Evolutionary conservation across 768 basidiomycete genomes (phyloP), one percentile per base, ranked within the genome.

Genomic region (Pulveroboletus sp.): DNA sequence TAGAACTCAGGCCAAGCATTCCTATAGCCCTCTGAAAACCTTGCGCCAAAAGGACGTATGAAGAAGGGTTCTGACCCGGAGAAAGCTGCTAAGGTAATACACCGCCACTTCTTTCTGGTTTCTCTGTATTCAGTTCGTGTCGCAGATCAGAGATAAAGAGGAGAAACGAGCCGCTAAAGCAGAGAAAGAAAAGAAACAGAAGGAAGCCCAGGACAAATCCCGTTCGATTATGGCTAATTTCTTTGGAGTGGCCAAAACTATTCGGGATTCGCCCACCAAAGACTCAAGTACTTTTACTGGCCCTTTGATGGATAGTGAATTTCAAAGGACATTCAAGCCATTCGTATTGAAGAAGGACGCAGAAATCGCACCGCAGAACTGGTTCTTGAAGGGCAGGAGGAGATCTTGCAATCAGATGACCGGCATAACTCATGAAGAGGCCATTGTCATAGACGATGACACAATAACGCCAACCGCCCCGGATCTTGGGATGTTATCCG

Each of bases 311-410:
- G 72, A 74, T 27, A 78, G 79, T 14, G 86, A 93, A 40, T 95
- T 90, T 57, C 77, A 84, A 47, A 79, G 72, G 57, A 73, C 75
- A 1, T 96, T 96, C 73, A 84, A 80, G 57, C 84, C 90, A 1
- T 95, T 92, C 64, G 73, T 80, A 5, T 57, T 88, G 51, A 90
- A 87, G 72, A 91, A 86, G 61, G 88, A 81, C 53, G 78, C 80
- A 6, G 72, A 75, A 26, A 58, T 93, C 15, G 90, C 91, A 4
- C 86, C 87, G 0, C 60, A 75, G 35, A 93, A 93, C 58, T 81
- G 80, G 74, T 91, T 89, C 68, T 58, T 68, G 49, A 67, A 66
- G 21, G 48, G 57, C 30, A 56, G 68, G 33, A 69, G 64, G 51
- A 55, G 38, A 55, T 57, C 48, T 59, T 57, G 17, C 50, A 49